Evolutionary conservation across 1,284 basidiomycete genomes (phyloP).

Genomic region (Ganoderma resinaceum): DNA sequence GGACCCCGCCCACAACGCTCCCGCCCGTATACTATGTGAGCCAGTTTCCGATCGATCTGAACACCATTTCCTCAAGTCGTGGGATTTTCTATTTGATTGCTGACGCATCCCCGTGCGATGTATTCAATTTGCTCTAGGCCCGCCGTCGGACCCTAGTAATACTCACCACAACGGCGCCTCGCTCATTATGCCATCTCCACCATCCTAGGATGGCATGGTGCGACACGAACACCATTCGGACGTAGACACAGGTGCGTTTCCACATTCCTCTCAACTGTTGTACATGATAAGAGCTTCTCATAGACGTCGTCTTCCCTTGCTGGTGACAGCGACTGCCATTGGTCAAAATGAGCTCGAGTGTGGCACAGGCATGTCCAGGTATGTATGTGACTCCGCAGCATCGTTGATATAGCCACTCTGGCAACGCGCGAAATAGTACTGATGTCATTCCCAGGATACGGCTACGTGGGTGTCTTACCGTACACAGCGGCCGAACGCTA

Average conservation of each 20-base stretch:
- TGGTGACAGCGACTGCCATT: not conserved
- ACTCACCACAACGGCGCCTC: conserved; percentile 12
- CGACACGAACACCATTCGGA: too few relatives aligned
- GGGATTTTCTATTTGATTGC: conserved; percentile 7
- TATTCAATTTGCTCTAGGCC: conserved; percentile 7
- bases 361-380: not conserved
- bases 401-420: not conserved
- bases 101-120: conserved; percentile 16
- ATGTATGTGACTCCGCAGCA: not conserved
- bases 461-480: not conserved
- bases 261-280: not conserved
- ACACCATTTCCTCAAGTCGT: not conserved
- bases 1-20: not conserved
- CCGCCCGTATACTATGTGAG: not conserved
- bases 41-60: conserved; percentile 4
- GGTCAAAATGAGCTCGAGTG: not conserved
- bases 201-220: conserved; percentile 3
- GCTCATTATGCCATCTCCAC: conserved; percentile 11
- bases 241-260: not conserved
- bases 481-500: not conserved
- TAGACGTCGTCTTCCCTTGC: not conserved
- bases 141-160: not conserved
- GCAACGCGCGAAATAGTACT: not conserved
- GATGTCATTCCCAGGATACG: not conserved
- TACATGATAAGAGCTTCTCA: not conserved